Percentiles rank a stretch among this genome's conserved stretches.
Evolutionary conservation across 1,284 basidiomycete genomes (phyloP).

Genomic region (Prillingera fragicola): DNA sequence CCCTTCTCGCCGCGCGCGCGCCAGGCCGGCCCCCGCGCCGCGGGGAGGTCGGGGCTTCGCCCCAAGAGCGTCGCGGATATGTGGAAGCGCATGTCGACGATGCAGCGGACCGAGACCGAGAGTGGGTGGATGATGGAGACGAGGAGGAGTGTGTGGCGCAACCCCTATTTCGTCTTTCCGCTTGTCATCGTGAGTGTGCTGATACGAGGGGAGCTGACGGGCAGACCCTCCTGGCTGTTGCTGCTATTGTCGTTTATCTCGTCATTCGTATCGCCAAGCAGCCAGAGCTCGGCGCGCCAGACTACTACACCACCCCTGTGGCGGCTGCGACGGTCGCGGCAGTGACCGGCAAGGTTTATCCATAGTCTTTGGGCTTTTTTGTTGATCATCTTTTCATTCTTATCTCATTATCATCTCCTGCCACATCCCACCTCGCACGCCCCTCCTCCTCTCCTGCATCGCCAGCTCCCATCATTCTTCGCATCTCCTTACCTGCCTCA

Average conservation of each 20-base stretch:
- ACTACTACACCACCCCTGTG: too few relatives aligned
- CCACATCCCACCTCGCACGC: too few relatives aligned
- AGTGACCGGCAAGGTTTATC: too few relatives aligned
- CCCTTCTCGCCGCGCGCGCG: conserved; percentile 29
- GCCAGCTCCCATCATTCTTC: too few relatives aligned
- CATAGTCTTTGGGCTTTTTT: too few relatives aligned
- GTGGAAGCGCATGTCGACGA: conserved; percentile 36
- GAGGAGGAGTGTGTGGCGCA: conserved; percentile 10
- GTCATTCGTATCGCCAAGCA: conserved; percentile 5
- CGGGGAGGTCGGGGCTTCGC: conserved; percentile 12
- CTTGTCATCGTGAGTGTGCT: conserved; percentile 9
- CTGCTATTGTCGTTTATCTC: conserved; percentile 6
- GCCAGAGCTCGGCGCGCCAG: too few relatives aligned
- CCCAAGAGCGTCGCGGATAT: conserved; percentile 32
- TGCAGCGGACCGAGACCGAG: conserved; percentile 3
- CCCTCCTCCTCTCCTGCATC: too few relatives aligned
- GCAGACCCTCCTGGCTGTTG: conserved; percentile 10
- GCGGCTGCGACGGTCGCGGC: too few relatives aligned
- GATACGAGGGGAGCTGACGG: neutral
- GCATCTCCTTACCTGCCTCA: too few relatives aligned
- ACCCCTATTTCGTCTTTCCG: conserved; percentile 16
- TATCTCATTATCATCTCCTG: too few relatives aligned
- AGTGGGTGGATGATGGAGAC: conserved; percentile 6
- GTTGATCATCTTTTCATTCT: too few relatives aligned
- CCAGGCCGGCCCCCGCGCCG: conserved; percentile 7